Percentiles rank a stretch among this genome's conserved stretches.
phyloP scores from a whole-genome alignment of 805 yeast genomes.

The Yarrowia divulgata region DNA sequence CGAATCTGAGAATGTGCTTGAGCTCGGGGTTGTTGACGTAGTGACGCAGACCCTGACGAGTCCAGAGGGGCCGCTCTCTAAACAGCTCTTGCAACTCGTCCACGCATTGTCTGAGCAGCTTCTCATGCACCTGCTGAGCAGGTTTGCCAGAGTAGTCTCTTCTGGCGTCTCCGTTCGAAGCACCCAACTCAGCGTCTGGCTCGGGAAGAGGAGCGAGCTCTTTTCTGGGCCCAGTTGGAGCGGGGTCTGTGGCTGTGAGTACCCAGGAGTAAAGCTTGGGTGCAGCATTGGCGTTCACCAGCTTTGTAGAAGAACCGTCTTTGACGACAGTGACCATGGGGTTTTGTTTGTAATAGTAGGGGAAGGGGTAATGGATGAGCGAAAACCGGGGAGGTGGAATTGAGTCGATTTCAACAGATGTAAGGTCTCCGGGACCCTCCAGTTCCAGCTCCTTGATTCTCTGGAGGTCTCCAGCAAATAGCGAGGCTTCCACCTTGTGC shows the following conservation, averaged over 20 bases:
- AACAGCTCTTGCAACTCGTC: conserved; percentile 57
- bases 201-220: conserved; percentile 47
- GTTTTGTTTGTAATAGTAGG: conserved; percentile 79
- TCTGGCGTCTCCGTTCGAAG: conserved; percentile 9
- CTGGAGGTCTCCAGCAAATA: conserved; percentile 55
- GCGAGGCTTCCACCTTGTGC: conserved; percentile 52
- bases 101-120: conserved; percentile 51
- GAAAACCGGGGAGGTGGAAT: conserved; percentile 91
- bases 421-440: conserved; percentile 42
- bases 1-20: conserved; percentile 64
- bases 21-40: conserved; percentile 45
- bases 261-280: conserved; percentile 49
- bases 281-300: conserved; percentile 49
- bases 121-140: conserved; percentile 52
- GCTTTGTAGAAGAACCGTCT: conserved; percentile 49
- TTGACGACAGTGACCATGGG: conserved; percentile 62
- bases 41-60: conserved; percentile 65
- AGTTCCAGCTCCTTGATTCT: conserved; percentile 54
- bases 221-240: conserved; percentile 48
- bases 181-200: conserved; percentile 4
- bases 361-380: conserved; percentile 74
- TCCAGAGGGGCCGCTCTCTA: conserved; percentile 80
- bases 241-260: conserved; percentile 50
- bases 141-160: conserved; percentile 28
- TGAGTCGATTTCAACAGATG: conserved; percentile 58